Percentiles rank a stretch among this genome's conserved stretches.
Evolutionary conservation across 179 eudicot genomes (phyloP).

Genomic region (Silene coronaria): DNA sequence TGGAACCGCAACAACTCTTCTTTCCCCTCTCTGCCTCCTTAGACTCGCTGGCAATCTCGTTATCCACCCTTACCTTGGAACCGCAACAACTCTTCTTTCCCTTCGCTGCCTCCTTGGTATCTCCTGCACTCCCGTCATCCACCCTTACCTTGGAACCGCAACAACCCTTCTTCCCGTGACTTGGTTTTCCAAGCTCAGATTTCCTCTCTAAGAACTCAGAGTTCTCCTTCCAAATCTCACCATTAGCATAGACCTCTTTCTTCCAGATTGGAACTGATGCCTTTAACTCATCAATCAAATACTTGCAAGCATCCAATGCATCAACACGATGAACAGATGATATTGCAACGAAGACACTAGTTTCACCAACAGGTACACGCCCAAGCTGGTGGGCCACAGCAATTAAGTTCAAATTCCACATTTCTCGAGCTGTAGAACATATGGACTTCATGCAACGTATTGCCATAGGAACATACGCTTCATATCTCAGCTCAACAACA

Average conservation of each 20-base stretch:
- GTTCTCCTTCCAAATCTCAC: slow-evolving; percentile 95
- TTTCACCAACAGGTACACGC: slow-evolving; percentile 66
- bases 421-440: slow-evolving; percentile 57
- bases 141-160: slow-evolving; percentile 41
- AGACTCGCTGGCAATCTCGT: slow-evolving; percentile 13
- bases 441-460: slow-evolving; percentile 62
- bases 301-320: slow-evolving; percentile 70
- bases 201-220: slow-evolving; percentile 67
- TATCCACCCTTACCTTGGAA: slow-evolving; percentile 38
- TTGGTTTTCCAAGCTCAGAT: slow-evolving; percentile 35
- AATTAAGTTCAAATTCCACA: slow-evolving; percentile 50
- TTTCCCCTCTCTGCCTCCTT: slow-evolving; percentile 19
- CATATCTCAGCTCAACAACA: slow-evolving; percentile 73
- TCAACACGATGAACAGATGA: slow-evolving; percentile 69
- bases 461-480: slow-evolving; percentile 90
- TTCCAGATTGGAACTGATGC: slow-evolving; percentile 90
- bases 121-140: neutral
- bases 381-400: slow-evolving; percentile 77
- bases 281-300: slow-evolving; percentile 74
- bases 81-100: slow-evolving; percentile 40
- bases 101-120: slow-evolving; percentile 15
- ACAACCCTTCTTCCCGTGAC: slow-evolving; percentile 33
- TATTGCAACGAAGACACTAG: slow-evolving; percentile 58
- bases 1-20: slow-evolving; percentile 40
- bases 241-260: slow-evolving; percentile 80